phyloP scores from a whole-genome alignment of 202 grass and related monocot genomes.

The Digitaria exilis region DNA sequence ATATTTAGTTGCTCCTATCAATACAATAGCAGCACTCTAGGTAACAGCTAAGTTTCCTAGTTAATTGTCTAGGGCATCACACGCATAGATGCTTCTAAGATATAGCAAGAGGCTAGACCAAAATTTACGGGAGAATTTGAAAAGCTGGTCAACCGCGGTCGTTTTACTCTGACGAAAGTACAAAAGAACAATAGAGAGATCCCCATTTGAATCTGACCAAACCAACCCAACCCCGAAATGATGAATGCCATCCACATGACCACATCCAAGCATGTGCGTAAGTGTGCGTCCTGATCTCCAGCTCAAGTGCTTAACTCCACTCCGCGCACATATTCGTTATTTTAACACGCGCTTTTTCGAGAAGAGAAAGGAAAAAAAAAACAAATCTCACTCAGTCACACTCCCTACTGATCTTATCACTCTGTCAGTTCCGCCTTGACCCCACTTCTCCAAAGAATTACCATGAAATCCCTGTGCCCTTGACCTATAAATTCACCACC shows the following conservation, averaged over 20 bases:
- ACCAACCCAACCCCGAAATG: conserved; percentile 36
- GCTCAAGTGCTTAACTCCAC: conserved; percentile 21
- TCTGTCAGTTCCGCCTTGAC: background rate
- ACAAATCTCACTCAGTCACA: background rate
- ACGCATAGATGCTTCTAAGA: background rate
- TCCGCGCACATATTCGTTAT: background rate
- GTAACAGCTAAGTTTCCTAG: background rate
- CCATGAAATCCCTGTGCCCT: background rate
- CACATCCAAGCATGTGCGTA: conserved; percentile 34
- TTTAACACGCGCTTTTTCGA: conserved; percentile 21
- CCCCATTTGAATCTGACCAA: conserved; percentile 52
- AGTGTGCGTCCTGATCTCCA: background rate
- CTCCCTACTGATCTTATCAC: background rate
- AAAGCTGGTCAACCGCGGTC: conserved; percentile 13
- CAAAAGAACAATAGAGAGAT: background rate
- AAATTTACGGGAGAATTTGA: background rate
- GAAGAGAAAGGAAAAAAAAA: conserved; percentile 11
- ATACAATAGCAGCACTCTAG: background rate
- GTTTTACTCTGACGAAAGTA: conserved; percentile 14
- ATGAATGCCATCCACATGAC: background rate
- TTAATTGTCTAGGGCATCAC: background rate
- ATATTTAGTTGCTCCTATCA: background rate
- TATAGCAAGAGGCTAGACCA: background rate
- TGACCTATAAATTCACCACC: conserved; percentile 42
- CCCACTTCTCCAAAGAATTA: background rate